phyloP scores from a whole-genome alignment of 306 rosid genomes.

The Ammopiptanthus mongolicus region DNA sequence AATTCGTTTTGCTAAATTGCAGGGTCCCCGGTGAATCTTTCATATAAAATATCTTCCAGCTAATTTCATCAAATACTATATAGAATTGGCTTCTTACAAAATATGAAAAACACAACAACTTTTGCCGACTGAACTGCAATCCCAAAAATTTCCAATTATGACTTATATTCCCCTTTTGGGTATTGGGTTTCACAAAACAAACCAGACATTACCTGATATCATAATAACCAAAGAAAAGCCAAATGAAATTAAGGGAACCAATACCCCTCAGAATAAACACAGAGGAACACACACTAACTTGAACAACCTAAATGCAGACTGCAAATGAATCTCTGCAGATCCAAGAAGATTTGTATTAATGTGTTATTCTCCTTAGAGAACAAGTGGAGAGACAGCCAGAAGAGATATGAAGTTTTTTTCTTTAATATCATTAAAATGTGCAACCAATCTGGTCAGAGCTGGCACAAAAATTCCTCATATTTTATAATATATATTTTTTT shows the following conservation, averaged over 20 bases:
- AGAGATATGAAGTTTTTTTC: slow-evolving; percentile 19
- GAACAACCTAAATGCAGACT: slow-evolving; percentile 17
- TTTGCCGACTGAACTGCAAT: slow-evolving; percentile 25
- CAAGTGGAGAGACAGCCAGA: slow-evolving; percentile 36
- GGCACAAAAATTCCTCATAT: background rate
- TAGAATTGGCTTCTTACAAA: slow-evolving; percentile 11
- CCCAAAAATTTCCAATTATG: slow-evolving; percentile 23
- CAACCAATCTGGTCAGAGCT: slow-evolving; percentile 32
- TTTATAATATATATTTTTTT: background rate
- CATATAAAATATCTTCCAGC: slow-evolving; percentile 2
- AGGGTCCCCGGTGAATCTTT: background rate
- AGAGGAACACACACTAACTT: slow-evolving; percentile 20
- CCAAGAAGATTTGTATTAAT: slow-evolving; percentile 32
- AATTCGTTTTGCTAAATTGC: background rate
- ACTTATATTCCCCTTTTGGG: slow-evolving; percentile 10
- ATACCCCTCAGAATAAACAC: background rate
- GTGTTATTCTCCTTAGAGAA: background rate
- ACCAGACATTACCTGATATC: slow-evolving; percentile 20
- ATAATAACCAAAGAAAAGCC: slow-evolving; percentile 9
- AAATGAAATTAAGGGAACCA: slow-evolving; percentile 30
- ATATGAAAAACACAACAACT: background rate
- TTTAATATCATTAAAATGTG: slow-evolving; percentile 16
- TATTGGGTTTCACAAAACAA: slow-evolving; percentile 28
- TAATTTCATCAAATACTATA: slow-evolving; percentile 8
- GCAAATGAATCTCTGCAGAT: slow-evolving; percentile 37